Conservation (phyloP, 1,284 basidiomycete species). For the Sutorius eximius region DNA sequence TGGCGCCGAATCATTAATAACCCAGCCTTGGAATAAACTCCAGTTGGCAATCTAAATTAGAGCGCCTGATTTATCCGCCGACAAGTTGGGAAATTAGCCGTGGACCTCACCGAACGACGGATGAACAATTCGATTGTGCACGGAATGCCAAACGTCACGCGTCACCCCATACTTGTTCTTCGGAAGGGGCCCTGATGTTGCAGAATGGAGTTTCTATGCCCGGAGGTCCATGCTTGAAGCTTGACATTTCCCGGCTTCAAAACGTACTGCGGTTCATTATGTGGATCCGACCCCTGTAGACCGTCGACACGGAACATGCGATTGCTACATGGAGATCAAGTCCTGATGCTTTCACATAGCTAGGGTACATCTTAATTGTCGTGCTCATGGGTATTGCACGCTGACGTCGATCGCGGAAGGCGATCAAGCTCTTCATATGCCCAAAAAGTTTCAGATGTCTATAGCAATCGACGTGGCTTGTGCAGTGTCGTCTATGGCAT, state of each 20-base stretch:
- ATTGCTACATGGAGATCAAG: neutral
- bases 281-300: neutral
- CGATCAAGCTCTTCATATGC: neutral
- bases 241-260: constrained; percentile 16
- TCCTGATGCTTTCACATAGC: neutral
- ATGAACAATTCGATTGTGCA: neutral
- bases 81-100: neutral
- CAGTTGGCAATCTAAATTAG: neutral
- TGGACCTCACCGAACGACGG: too few species aligned
- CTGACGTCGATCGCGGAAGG: too few species aligned
- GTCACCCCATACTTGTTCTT: constrained; percentile 1
- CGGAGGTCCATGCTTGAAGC: constrained; percentile 17
- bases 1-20: too few species aligned
- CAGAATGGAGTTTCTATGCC: constrained; percentile 24
- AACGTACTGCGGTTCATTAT: neutral
- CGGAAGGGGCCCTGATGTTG: too few species aligned
- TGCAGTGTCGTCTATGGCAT: neutral
- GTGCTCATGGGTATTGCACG: too few species aligned
- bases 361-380: too few species aligned
- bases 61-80: neutral
- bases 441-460: neutral
- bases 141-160: neutral
- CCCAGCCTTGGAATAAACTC: too few species aligned
- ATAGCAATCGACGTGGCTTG: constrained; percentile 1
- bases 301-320: constrained; percentile 4